Conservation (phyloP, 1,284 basidiomycete genomes). For the Vanrija humicola region DNA sequence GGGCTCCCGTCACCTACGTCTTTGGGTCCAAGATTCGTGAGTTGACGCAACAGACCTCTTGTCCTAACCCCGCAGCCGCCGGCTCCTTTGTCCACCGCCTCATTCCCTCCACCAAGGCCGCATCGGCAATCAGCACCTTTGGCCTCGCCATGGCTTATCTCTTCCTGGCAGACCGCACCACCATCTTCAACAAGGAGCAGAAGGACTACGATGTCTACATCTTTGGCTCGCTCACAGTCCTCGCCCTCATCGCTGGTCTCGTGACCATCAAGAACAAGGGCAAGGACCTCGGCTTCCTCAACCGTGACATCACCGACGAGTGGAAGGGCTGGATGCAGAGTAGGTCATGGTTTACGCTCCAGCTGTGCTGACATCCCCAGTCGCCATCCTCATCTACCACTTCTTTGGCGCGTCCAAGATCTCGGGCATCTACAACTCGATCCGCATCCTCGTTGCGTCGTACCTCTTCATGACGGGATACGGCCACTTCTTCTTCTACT, state of each 20-base stretch:
- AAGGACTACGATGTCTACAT: constrained; percentile 70
- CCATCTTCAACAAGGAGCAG: constrained; percentile 79
- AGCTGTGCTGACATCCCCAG: constrained; percentile 48
- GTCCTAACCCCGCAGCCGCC: constrained; percentile 13
- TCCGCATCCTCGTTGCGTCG: constrained; percentile 77
- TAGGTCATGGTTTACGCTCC: constrained; percentile 46
- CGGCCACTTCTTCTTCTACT: constrained; percentile 53
- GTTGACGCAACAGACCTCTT: constrained; percentile 4
- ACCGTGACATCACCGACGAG: constrained; percentile 86
- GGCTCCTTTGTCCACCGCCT: constrained; percentile 44
- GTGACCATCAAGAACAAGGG: constrained; percentile 59
- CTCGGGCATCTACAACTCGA: constrained; percentile 83
- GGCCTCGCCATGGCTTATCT: constrained; percentile 63
- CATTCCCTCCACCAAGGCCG: constrained; percentile 48
- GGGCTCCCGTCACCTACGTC: constrained; percentile 58
- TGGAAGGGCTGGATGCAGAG: constrained; percentile 98
- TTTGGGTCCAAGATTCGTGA: constrained; percentile 30
- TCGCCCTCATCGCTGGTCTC: constrained; percentile 59
- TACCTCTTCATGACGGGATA: constrained; percentile 67
- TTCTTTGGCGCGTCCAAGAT: constrained; percentile 81
- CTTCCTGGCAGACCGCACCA: constrained; percentile 73
- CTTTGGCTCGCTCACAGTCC: constrained; percentile 61
- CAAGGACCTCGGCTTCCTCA: constrained; percentile 79
- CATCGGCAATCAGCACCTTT: constrained; percentile 56
- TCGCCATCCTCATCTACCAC: constrained; percentile 82